Base-by-base conservation (phyloP, 2,329 filamentous ascomycete genomes). In the Verticillium albo-atrum region DNA sequence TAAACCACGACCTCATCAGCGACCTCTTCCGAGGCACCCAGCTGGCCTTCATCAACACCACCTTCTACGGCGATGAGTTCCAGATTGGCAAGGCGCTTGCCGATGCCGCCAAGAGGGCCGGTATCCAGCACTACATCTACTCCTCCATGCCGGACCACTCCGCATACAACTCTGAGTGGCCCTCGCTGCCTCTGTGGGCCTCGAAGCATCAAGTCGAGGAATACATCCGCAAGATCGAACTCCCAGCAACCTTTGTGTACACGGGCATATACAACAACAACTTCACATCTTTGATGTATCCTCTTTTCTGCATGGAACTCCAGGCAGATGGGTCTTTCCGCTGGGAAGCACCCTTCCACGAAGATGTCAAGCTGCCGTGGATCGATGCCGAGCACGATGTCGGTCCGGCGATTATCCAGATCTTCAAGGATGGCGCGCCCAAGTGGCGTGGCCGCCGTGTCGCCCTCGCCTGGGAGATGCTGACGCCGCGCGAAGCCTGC, bases 181-280 rank as follows among this genome's bases (percentile, higher is more conserved):
- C 89, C 52, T 89, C 90, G 1, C 78, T 97, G 56, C 95, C 95
- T 0, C 83, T 97, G 57, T 99, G 95, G 94, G 88, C 90, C 4
- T 88, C 89, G 62, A 99, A 99, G 75, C 92, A 96, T 74, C 88
- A 90, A 55, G 89, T 98, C 50, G 95, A 98, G 75, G 90, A 95
- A 58, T 96, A 98, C 73, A 84, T 97, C 56, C 87, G 91, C 60
- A 85, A 92, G 71, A 84, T 97, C 47, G 88, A 88, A 10, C 81
- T 97, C 12, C 91, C 91, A 0, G 88, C 93, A 1, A 98, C 94
- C 0, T 98, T 97, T 73, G 89, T 97, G 65, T 97, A 97, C 75
- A 92, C 93, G 10, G 95, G 94, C 61, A 97, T 97, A 68, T 99
- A 98, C 81, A 97, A 98, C 81, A 98, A 98, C 77, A 98, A 99